Conservation (phyloP, 169 alveolate genomes). For the Cryptosporidium muris region DNA sequence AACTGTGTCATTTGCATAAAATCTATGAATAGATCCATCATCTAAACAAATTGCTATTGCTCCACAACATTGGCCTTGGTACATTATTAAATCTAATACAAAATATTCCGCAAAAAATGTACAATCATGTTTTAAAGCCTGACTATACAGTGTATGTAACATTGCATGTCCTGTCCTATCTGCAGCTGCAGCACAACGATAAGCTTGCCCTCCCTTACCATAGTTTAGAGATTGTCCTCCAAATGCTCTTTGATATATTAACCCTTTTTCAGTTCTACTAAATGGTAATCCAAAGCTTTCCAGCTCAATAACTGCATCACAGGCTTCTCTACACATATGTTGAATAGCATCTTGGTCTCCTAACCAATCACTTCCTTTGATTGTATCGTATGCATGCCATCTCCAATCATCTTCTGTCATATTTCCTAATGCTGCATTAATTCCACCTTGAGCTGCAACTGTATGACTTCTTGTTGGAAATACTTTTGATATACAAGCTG, state of each 20-base stretch:
- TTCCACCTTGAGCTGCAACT: conserved; percentile 97
- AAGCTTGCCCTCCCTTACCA: conserved; percentile 98
- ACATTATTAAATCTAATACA: conserved; percentile 93
- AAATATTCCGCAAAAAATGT: conserved; percentile 96
- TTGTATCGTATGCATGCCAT: conserved; percentile 98
- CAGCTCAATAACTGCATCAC: conserved; percentile 93
- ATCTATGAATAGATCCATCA: conserved; percentile 95
- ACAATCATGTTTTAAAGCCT: conserved; percentile 90
- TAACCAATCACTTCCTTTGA: conserved; percentile 99
- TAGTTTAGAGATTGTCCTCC: conserved; percentile 96
- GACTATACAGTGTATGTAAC: conserved; percentile 96
- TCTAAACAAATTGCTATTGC: conserved; percentile 93
- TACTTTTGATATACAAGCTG: conserved; percentile 84
- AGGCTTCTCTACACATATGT: conserved; percentile 96
- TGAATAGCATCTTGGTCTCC: conserved; percentile 99
- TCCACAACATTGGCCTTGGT: conserved; percentile 90
- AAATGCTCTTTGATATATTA: conserved; percentile 95
- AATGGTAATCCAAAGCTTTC: conserved; percentile 97
- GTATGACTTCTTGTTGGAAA: conserved; percentile 99
- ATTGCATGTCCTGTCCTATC: conserved; percentile 99
- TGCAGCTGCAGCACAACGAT: conserved; percentile 98
- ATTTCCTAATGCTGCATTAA: conserved; percentile 93
- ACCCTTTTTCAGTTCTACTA: conserved; percentile 94
- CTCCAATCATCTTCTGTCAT: conserved; percentile 98
- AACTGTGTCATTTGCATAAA: conserved; percentile 92